Percentiles rank a stretch among this genome's conserved stretches.
These are phyloP conservation scores for Sanguinoderma infundibulare DNA, from an alignment of 1,284 basidiomycete species.

Conservation along the genomic window DNA sequence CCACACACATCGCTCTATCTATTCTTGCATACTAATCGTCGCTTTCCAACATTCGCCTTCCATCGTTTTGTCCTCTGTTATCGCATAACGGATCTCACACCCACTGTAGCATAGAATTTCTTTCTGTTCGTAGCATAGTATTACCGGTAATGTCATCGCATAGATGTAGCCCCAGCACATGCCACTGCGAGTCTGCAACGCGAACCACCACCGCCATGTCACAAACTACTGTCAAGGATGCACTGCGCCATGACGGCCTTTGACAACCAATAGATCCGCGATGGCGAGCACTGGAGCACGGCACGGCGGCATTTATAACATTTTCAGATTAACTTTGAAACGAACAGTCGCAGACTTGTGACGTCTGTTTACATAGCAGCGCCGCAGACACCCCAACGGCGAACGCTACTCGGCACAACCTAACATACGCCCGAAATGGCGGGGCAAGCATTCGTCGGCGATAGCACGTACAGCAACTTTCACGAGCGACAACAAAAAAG, in stretches of 20 bases:
- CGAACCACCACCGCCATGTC: background rate
- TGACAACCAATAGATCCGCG: background rate
- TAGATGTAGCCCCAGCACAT: background rate
- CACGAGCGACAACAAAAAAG: too few relatives aligned
- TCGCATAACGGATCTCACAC: background rate
- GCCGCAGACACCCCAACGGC: too few relatives aligned
- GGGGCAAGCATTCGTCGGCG: too few relatives aligned
- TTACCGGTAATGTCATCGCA: background rate
- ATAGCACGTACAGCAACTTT: too few relatives aligned
- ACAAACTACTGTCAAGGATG: background rate
- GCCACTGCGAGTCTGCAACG: background rate
- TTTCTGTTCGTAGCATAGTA: background rate
- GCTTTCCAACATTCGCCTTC: background rate
- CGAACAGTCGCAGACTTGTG: background rate
- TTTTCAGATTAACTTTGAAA: background rate
- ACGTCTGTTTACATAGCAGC: too few relatives aligned
- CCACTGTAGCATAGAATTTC: conserved; percentile 2
- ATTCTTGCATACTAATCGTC: background rate
- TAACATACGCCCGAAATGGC: too few relatives aligned
- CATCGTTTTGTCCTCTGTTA: background rate
- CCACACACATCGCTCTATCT: background rate
- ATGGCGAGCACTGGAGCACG: background rate
- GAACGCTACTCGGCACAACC: background rate
- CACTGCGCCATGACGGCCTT: background rate
- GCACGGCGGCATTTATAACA: too few relatives aligned